Conservation (phyloP, 2,329 filamentous ascomycete genomes). For the Paraphoma sp. region DNA sequence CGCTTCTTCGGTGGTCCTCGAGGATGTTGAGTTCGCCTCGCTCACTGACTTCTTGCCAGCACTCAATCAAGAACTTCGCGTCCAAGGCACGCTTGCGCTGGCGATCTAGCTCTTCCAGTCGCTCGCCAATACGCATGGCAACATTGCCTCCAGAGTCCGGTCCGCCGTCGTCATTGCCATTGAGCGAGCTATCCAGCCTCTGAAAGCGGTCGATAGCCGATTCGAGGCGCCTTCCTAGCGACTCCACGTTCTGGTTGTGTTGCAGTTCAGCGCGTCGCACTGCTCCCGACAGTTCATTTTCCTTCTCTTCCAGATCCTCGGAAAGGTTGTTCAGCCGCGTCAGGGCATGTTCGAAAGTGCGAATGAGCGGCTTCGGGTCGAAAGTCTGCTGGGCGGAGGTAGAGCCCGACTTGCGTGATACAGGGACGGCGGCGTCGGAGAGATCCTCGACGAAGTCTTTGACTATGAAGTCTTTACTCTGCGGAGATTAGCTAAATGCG, state of each 20-base stretch:
- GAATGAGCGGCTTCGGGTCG: conserved; percentile 95
- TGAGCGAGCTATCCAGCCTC: conserved; percentile 82
- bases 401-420: conserved; percentile 77
- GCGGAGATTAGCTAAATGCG: conserved; percentile 13
- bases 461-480: conserved; percentile 84
- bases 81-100: conserved; percentile 90
- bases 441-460: conserved; percentile 96
- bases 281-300: conserved; percentile 88
- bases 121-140: conserved; percentile 93
- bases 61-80: conserved; percentile 93
- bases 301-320: conserved; percentile 85
- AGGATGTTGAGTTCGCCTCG: conserved; percentile 85
- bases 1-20: conserved; percentile 85
- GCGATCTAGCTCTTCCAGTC: conserved; percentile 90
- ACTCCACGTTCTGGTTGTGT: conserved; percentile 89
- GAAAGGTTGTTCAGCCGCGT: conserved; percentile 73
- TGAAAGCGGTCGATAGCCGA: conserved; percentile 93
- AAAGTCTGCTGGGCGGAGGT: conserved; percentile 61
- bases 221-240: conserved; percentile 86
- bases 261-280: conserved; percentile 91
- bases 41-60: conserved; percentile 95
- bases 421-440: conserved; percentile 82
- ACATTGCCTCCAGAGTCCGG: conserved; percentile 76
- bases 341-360: conserved; percentile 84
- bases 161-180: conserved; percentile 64